A percentile compares a stretch with the other conserved stretches of the same genome.
phyloP scores from a whole-genome alignment of 345 rosid species.

The Lumnitzera littorea region DNA sequence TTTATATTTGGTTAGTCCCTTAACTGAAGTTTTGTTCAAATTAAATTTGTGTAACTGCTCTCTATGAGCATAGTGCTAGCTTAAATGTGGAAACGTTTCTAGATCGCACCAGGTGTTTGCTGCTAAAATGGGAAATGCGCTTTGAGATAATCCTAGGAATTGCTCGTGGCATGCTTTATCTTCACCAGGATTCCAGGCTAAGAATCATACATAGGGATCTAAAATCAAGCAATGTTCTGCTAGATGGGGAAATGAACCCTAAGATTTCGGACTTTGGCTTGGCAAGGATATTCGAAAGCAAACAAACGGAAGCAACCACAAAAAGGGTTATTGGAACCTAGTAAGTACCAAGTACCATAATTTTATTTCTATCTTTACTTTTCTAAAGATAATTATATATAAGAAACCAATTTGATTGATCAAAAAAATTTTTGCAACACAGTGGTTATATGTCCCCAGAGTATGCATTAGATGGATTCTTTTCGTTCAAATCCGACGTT shows the following conservation, averaged over 20 bases:
- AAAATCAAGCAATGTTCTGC: conserved; percentile 64
- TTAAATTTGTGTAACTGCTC: background rate
- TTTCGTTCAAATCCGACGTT: conserved; percentile 80
- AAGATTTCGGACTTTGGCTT: conserved; percentile 91
- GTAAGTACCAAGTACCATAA: conserved; percentile 26
- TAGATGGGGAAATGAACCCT: conserved; percentile 56
- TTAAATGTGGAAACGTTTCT: background rate
- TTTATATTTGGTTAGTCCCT: conserved; percentile 45
- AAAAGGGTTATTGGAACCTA: conserved; percentile 71
- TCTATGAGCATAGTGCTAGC: background rate
- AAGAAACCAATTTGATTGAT: background rate
- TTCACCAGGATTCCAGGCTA: conserved; percentile 61
- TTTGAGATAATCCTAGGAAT: conserved; percentile 52
- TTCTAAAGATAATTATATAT: no score
- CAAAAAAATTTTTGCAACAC: background rate
- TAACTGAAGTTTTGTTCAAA: background rate
- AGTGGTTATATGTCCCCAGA: conserved; percentile 98
- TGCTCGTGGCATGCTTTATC: conserved; percentile 78
- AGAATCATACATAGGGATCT: conserved; percentile 90
- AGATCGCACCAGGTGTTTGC: background rate
- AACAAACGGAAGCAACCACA: conserved; percentile 59
- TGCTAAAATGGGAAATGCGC: conserved; percentile 49
- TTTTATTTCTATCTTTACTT: no score
- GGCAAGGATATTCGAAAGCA: conserved; percentile 65
- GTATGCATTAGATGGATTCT: conserved; percentile 59